Percentiles rank a stretch among this genome's conserved stretches.
These are phyloP conservation scores for Pythium myriotylum DNA, from an alignment of 352 stramenopile species.

Conservation along the genomic window DNA sequence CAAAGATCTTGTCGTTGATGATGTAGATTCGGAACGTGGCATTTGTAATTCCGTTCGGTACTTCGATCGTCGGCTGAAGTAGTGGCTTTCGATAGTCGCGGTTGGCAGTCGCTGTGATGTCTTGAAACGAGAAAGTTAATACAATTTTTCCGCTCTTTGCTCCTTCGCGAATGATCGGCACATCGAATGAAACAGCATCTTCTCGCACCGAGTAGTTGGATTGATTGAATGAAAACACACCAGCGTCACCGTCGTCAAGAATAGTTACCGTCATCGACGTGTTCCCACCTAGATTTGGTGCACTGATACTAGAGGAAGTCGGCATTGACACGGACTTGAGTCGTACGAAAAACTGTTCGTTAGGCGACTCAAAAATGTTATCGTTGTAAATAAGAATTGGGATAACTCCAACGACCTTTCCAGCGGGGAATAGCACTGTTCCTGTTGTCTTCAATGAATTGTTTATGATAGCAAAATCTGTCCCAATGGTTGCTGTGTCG, in stretches of 20 bases:
- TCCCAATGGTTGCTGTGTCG: constrained; percentile 33
- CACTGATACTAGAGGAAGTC: not conserved
- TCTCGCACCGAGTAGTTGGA: constrained; percentile 38
- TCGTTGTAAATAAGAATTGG: constrained; percentile 52
- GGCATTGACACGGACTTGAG: constrained; percentile 25
- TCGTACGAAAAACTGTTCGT: constrained; percentile 47
- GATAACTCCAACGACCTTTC: constrained; percentile 32
- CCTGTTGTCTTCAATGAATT: constrained; percentile 20
- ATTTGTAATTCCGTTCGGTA: constrained; percentile 43
- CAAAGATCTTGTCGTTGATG: constrained; percentile 59
- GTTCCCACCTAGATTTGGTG: constrained; percentile 43
- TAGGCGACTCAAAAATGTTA: constrained; percentile 34
- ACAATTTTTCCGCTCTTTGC: constrained; percentile 43
- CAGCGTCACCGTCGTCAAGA: constrained; percentile 65
- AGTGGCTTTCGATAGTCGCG: constrained; percentile 45
- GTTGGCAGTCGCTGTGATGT: constrained; percentile 43
- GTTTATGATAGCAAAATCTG: constrained; percentile 36
- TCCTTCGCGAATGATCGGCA: constrained; percentile 47
- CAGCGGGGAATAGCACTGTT: constrained; percentile 38
- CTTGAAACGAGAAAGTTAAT: constrained; percentile 40
- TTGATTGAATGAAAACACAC: constrained; percentile 49
- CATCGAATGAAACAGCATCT: constrained; percentile 25
- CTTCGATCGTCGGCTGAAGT: constrained; percentile 17
- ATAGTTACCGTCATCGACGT: constrained; percentile 42
- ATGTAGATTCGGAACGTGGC: constrained; percentile 49